These are phyloP conservation scores for Dicorynia guianensis DNA, from an alignment of 306 rosid genomes.

Conservation along the genomic window DNA sequence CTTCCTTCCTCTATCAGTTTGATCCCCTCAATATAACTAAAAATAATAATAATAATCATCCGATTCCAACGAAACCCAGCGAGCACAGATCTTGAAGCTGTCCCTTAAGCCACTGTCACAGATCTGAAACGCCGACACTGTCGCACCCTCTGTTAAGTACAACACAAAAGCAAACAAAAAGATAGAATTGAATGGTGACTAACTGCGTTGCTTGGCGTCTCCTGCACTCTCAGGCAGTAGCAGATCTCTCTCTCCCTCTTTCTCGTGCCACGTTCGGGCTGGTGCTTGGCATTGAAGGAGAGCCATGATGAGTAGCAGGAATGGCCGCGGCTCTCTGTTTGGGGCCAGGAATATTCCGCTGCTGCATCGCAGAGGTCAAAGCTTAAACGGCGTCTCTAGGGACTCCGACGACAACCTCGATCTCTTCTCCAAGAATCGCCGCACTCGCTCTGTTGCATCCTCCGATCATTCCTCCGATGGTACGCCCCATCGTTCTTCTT, in stretches of 20 bases:
- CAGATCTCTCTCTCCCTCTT: background rate
- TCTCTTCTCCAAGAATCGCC: constrained; percentile 90
- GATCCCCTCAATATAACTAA: background rate
- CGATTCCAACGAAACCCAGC: background rate
- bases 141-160: constrained; percentile 30
- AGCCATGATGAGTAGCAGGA: constrained; percentile 56
- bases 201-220: constrained; percentile 34
- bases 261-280: background rate
- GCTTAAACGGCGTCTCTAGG: constrained; percentile 53
- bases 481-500: constrained; percentile 27
- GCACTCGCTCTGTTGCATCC: constrained; percentile 72
- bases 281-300: background rate
- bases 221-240: constrained; percentile 25
- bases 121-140: background rate
- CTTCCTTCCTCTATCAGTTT: background rate
- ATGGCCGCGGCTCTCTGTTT: constrained; percentile 64
- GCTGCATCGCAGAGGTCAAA: constrained; percentile 63
- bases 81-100: background rate
- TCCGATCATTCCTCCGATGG: constrained; percentile 94
- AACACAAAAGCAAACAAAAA: constrained; percentile 14
- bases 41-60: background rate
- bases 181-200: constrained; percentile 24
- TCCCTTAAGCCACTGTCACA: constrained; percentile 14
- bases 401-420: constrained; percentile 72
- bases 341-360: constrained; percentile 53